Evolutionary conservation across 2,329 filamentous ascomycete species (phyloP).

Genomic region (Xylaria sp.): DNA sequence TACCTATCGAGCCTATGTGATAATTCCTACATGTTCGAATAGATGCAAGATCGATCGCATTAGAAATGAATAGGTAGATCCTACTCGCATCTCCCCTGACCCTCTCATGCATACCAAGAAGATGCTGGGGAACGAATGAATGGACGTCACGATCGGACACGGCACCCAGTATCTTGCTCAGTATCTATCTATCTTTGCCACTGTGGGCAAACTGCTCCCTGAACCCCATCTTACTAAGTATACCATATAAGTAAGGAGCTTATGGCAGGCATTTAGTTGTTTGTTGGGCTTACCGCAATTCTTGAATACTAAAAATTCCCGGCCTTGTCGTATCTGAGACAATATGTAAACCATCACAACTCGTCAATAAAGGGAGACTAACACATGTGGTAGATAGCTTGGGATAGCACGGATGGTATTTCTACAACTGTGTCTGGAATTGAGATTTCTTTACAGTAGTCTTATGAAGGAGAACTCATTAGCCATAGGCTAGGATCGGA

Average conservation of each 20-base stretch:
- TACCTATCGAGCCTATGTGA: not conserved
- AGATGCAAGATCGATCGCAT: constrained; percentile 1
- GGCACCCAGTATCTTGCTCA: not conserved
- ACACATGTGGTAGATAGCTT: constrained; percentile 9
- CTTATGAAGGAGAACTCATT: not conserved
- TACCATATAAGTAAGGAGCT: not conserved
- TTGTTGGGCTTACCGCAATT: not conserved
- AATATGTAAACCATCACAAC: not conserved
- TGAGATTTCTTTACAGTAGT: not conserved
- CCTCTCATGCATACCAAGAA: not conserved
- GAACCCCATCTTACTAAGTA: no score
- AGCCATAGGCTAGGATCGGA: not conserved
- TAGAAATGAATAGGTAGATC: not conserved
- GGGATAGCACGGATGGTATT: not conserved
- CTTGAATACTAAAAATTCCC: not conserved
- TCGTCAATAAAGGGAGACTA: not conserved
- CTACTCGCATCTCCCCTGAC: not conserved
- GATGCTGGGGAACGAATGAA: not conserved
- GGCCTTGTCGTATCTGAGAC: constrained; percentile 4
- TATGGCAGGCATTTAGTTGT: not conserved
- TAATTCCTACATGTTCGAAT: not conserved
- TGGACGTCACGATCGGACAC: not conserved
- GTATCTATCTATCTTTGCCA: not conserved
- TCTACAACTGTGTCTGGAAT: not conserved
- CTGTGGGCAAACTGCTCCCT: not conserved